Percentiles rank a stretch among this genome's conserved stretches.
Conservation (phyloP, 305 asterid genomes). For the Fraxinus latifolia region DNA sequence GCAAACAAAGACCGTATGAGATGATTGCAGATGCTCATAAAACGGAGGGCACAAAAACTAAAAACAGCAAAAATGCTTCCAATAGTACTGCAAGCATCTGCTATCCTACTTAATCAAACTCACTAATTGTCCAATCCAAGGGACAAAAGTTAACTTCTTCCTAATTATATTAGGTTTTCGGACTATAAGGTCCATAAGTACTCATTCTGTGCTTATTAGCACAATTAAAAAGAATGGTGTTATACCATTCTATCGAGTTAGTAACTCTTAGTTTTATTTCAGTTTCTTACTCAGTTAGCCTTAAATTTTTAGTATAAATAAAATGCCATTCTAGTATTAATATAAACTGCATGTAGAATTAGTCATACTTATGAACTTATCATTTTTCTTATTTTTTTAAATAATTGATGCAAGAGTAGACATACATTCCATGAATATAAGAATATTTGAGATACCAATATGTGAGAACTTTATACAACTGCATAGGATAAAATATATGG, state of each 20-base stretch:
- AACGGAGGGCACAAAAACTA: background rate
- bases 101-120: slow-evolving; percentile 17
- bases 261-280: background rate
- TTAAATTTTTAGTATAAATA: background rate
- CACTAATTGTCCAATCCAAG: background rate
- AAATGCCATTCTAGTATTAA: background rate
- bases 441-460: slow-evolving; percentile 8
- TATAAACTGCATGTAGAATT: background rate
- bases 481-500: slow-evolving; percentile 5
- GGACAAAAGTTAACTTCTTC: background rate
- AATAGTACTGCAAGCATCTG: background rate
- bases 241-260: background rate
- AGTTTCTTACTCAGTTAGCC: background rate
- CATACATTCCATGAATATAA: background rate
- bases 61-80: background rate
- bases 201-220: background rate
- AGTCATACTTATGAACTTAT: background rate
- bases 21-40: background rate
- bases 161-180: background rate
- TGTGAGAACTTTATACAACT: background rate
- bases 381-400: background rate
- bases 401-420: slow-evolving; percentile 12
- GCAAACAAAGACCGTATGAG: background rate
- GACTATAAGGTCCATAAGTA: background rate
- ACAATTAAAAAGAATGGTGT: background rate